Base-by-base conservation (phyloP, 805 yeast genomes). In the Candida sonorensis region DNA sequence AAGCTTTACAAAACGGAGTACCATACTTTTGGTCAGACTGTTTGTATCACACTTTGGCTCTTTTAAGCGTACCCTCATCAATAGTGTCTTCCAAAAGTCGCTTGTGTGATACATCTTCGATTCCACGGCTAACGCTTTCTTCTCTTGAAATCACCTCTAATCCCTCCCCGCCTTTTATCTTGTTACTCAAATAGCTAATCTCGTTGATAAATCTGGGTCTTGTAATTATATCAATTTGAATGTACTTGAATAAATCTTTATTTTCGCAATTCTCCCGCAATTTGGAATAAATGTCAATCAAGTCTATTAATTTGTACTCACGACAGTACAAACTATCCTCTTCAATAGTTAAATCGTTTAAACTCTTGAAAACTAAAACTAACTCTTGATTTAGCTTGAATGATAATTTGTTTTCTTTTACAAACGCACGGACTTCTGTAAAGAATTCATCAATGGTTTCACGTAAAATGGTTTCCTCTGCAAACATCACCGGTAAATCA, bases 281-380 rank as follows among this genome's bases (percentile, higher is more conserved):
- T 5, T 33, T 29, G 6, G 30, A 32, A 37, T 47, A 51, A 2
- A 46, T 24, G 2, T 33, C 23, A 9, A 53, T 33, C 13, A 56
- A 25, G 17, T 46, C 54, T n/a, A 37, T 38, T 21, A 55, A 21
- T 1, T 32, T 37, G 7, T 45, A 12, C 7, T 37, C 34, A 8
- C 24, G 14, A 23, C 46, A 33, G 15, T 38, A 38, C 3, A 39
- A 23, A 19, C 39, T 47, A 33, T 55, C 56, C 19, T 57, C 58
- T 21, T 35, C 38, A 23, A 55, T 34, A 7, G 36, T 30, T 17
- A 56, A 38, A 23, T 47, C 40, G 11, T 32, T 38, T 21, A 50
- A 37, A 34, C 44, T 50, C 9, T 29, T 38, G 24, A 51, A 48
- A 16, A 29, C 41, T 25, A 48, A 28, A 11, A 36, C 35, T 25